These are phyloP conservation scores for Glycine tomentella DNA, from an alignment of 306 rosid genomes.

Conservation along the genomic window DNA sequence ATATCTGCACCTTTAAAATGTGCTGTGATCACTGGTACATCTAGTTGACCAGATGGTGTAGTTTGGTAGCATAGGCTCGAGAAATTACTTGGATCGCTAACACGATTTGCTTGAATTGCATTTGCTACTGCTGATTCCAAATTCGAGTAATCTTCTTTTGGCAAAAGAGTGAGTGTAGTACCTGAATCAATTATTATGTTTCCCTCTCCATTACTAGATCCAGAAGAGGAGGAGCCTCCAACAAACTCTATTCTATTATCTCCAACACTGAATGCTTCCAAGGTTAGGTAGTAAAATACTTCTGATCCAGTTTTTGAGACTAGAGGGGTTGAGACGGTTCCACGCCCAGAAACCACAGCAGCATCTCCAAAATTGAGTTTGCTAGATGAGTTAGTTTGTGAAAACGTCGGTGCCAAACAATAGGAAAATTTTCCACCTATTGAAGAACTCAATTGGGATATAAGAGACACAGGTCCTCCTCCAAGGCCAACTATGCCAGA, in stretches of 20 bases:
- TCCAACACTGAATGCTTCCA: constrained; percentile 7
- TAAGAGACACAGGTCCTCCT: background rate
- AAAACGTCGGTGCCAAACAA: background rate
- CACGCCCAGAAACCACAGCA: background rate
- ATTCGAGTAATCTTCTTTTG: background rate
- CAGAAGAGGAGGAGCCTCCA: background rate
- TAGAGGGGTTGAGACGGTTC: constrained; percentile 26
- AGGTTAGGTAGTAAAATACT: background rate
- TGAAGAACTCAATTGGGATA: background rate
- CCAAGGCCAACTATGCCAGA: background rate
- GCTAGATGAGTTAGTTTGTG: background rate
- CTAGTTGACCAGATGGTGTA: background rate
- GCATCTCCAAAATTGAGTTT: background rate
- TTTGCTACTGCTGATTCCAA: constrained; percentile 1
- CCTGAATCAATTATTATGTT: constrained; percentile 58
- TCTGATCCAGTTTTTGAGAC: background rate
- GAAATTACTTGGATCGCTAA: background rate
- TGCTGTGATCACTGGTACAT: background rate
- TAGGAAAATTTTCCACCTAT: background rate
- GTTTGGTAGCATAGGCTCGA: constrained; percentile 47
- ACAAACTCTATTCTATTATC: background rate
- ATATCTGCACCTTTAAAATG: background rate
- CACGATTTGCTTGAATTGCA: background rate
- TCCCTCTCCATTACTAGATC: background rate
- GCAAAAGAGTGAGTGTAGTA: constrained; percentile 28